These are phyloP conservation scores for Triticum turgidum DNA, from an alignment of 176 grass and related monocot species.

Conservation along the genomic window DNA sequence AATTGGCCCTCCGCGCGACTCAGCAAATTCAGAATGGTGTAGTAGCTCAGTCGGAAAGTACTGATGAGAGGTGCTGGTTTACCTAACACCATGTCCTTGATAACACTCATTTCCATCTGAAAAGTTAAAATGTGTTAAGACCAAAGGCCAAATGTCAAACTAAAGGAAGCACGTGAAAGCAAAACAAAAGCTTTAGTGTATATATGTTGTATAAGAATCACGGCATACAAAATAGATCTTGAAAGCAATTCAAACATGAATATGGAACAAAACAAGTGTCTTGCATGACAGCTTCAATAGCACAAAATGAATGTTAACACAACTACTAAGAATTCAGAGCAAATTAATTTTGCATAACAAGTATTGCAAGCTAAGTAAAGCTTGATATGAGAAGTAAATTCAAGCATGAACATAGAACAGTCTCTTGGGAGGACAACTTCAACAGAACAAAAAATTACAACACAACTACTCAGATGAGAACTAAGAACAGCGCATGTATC, in stretches of 20 bases:
- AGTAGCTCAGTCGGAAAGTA: slow-evolving; percentile 98
- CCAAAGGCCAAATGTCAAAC: background rate
- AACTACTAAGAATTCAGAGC: background rate
- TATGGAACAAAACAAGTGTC: slow-evolving; percentile 16
- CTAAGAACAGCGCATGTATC: background rate
- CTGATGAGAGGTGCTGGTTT: slow-evolving; percentile 96
- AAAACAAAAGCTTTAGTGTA: background rate
- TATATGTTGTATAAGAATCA: slow-evolving; percentile 27
- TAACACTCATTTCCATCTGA: slow-evolving; percentile 99
- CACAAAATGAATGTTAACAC: slow-evolving; percentile 1
- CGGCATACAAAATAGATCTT: background rate
- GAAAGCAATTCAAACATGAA: slow-evolving; percentile 18
- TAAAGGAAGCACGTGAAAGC: background rate
- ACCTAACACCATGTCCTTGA: slow-evolving; percentile 98
- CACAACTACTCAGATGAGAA: background rate
- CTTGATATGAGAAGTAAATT: slow-evolving; percentile 16
- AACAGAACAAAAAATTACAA: background rate
- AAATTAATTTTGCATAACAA: slow-evolving; percentile 21
- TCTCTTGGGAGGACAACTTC: background rate
- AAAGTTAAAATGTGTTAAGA: slow-evolving; percentile 26
- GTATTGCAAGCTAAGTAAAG: background rate
- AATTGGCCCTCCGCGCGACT: slow-evolving; percentile 97
- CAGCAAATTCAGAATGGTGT: slow-evolving; percentile 94
- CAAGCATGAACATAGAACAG: slow-evolving; percentile 12
- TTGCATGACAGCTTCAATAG: slow-evolving; percentile 1